These are phyloP conservation scores for Ricinus communis DNA, from an alignment of 345 rosid genomes.

Conservation along the genomic window DNA sequence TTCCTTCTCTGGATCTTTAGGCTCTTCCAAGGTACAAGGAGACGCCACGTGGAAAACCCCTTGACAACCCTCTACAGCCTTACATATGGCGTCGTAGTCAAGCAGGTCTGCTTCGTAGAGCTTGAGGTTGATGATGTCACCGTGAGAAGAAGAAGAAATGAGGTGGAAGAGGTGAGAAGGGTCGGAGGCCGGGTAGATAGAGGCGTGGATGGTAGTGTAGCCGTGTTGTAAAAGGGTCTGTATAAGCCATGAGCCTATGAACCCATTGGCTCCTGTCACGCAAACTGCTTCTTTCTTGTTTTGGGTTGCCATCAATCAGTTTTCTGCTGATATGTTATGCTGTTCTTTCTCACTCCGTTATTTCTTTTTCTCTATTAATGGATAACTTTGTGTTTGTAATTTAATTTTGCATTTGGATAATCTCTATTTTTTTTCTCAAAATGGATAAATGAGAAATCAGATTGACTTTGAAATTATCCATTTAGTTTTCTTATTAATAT, in stretches of 20 bases:
- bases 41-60: conserved; percentile 93
- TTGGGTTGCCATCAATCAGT: neutral
- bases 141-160: conserved; percentile 31
- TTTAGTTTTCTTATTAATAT: too few species aligned
- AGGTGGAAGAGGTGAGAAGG: conserved; percentile 50
- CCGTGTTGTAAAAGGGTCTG: conserved; percentile 50
- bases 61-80: conserved; percentile 63
- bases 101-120: conserved; percentile 63
- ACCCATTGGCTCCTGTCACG: conserved; percentile 86
- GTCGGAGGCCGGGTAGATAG: conserved; percentile 63
- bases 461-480: too few species aligned
- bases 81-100: conserved; percentile 50
- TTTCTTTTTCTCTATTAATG: too few species aligned
- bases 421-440: too few species aligned
- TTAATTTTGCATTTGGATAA: too few species aligned
- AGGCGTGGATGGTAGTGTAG: conserved; percentile 62
- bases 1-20: conserved; percentile 58
- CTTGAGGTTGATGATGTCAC: conserved; percentile 32
- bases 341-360: too few species aligned
- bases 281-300: conserved; percentile 44
- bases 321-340: too few species aligned
- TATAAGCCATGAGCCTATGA: conserved; percentile 78
- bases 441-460: too few species aligned
- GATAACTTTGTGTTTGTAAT: too few species aligned
- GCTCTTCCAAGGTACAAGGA: conserved; percentile 71